Base-by-base conservation (phyloP, 441 rosid species). In the Pelargonium myrrhifolium region DNA sequence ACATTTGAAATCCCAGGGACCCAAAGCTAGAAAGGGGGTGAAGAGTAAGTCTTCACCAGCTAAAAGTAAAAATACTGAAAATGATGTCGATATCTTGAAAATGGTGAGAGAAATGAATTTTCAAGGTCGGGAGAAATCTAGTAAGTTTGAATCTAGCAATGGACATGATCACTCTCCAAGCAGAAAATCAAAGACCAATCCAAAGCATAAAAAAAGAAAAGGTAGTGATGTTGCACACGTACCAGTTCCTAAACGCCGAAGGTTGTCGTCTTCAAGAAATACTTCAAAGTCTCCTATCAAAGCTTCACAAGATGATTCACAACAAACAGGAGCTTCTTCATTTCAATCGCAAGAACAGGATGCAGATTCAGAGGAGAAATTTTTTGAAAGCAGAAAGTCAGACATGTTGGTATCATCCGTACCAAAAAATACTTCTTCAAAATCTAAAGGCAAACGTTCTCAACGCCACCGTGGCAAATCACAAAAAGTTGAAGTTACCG, bases 71-170 rank as follows among this genome's bases (percentile, higher is more conserved):
- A 81, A 78, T 74, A 82, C 76, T 78, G 89, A 82, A 78, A 84
- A 72, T 75, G 96, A 86, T 80, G 86, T 95, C 40, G 98, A 95
- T 75, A 83, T 95, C 74, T 80, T 92, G 81, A 83, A 85, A 78
- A 79, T 92, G 98, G 99, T 95, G 74, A 88, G 96, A 77, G 97
- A 90, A 74, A 90, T 95, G 78, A 92, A 95, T 76, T 74, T 87
- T 80, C 92, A 86, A 82, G 85, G 84, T 78, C 49, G 84, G 68
- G 86, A 71, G 73, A 64, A 62, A 70, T 45, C 90, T 68, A 78
- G 77, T 71, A 90, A 82, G 77, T 87, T 86, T 76, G 95, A 86
- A 68, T 80, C 98, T 62, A 87, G 87, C 76, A 95, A 95, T 74
- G 98, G 98, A 67, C 95, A 85, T 76, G 84, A 76, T 65, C 84